These are phyloP conservation scores for Juglanconis sp. DNA, from an alignment of 2,329 filamentous ascomycete species.

Conservation along the genomic window DNA sequence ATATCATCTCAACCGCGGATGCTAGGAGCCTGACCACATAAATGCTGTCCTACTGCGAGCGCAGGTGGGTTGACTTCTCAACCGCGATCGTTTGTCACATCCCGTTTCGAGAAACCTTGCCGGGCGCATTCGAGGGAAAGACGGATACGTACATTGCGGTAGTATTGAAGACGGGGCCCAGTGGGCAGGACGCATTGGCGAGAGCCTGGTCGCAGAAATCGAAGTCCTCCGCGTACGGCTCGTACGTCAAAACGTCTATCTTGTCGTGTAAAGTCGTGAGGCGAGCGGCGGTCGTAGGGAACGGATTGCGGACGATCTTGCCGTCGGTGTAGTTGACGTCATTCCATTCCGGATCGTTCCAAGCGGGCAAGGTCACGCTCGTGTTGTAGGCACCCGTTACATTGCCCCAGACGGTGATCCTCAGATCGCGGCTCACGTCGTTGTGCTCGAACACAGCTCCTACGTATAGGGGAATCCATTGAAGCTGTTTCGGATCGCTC, in stretches of 20 bases:
- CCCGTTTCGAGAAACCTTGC: background rate
- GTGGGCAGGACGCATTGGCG: constrained; percentile 66
- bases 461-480: constrained; percentile 75
- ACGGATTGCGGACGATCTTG: constrained; percentile 71
- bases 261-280: constrained; percentile 71
- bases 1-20: constrained; percentile 14
- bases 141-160: constrained; percentile 35
- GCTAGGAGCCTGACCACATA: background rate
- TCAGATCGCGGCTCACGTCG: constrained; percentile 61
- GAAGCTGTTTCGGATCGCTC: constrained; percentile 58
- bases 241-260: constrained; percentile 74
- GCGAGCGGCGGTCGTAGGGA: constrained; percentile 42
- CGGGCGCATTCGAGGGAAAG: background rate
- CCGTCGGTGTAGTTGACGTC: constrained; percentile 60
- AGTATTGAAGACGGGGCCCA: constrained; percentile 66
- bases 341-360: constrained; percentile 58
- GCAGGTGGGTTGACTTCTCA: background rate
- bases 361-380: constrained; percentile 55
- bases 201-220: constrained; percentile 65
- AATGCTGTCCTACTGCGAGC: constrained; percentile 2
- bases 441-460: constrained; percentile 69
- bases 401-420: constrained; percentile 84
- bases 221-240: constrained; percentile 54
- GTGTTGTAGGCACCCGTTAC: constrained; percentile 68
- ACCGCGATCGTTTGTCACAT: background rate